Evolutionary conservation across 192 early-diverging fungal species (phyloP), one percentile per base, ranked within the genome.

Genomic region (Gamsiella multidivaricata): DNA sequence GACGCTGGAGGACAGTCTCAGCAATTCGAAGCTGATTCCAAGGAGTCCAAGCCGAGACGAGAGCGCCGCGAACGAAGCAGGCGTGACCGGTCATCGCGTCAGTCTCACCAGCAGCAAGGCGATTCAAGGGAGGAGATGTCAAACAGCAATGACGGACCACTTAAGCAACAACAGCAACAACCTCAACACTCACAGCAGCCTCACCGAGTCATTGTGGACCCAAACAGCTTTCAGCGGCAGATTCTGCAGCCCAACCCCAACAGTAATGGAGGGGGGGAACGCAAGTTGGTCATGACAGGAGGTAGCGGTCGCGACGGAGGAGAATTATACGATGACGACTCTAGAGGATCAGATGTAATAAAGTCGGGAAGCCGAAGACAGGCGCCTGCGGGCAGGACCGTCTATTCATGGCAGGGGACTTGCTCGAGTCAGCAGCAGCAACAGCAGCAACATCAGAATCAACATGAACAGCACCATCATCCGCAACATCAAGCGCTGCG

Each of bases 151-250:
- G 50, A 63, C 23, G 55, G 52, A 33, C 43, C 55, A 14, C 42
- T 41, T 57, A 50, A 62, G 43, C 47, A 60, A 39, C 59, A 70
- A 28, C 31, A 57, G 28, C 45, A 57, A 47, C 65, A 57, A 12
- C 39, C 45, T n/a, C 39, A 55, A 5, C 59, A 61, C 14, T 29
- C 46, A 17, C 71, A 67, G 15, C 46, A 34, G n/a, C 29, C 61
- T 5, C 74, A 68, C n/a, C 74, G 74, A 9, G 59, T 78, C 36
- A 69, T 78, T 59, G 66, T 78, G 8, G 74, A 78, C 31, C 74
- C 74, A 12, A 78, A 78, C 47, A 78, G 74, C 28, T 78, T 78
- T 54, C 74, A 78, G 46, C 56, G 74, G 14, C 74, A 78, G 34
- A 68, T 62, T 26, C 42, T 78, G 25, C 65, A 62, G n/a, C 54